Conservation (phyloP, 768 basidiomycete genomes). For the Baorangia bicolor region DNA sequence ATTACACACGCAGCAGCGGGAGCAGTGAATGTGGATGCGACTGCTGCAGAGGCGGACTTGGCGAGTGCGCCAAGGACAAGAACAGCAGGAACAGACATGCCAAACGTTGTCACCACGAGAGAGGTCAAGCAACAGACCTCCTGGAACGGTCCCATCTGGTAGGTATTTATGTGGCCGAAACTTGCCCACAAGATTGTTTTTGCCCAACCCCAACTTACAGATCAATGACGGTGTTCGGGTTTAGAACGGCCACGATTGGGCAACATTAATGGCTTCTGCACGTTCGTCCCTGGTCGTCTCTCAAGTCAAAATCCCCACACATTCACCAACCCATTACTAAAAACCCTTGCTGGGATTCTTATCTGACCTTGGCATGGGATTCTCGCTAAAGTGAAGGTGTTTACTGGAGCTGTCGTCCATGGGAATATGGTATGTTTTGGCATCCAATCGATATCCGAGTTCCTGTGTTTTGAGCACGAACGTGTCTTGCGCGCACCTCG, state of each 20-base stretch:
- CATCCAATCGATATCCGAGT: background rate
- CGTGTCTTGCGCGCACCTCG: conserved; percentile 3
- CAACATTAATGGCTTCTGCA: background rate
- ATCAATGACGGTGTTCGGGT: background rate
- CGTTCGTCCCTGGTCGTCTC: background rate
- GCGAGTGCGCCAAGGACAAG: conserved; percentile 18
- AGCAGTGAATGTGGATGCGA: conserved; percentile 22
- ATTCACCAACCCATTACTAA: background rate
- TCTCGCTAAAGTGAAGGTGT: background rate
- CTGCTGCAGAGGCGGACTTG: conserved; percentile 13
- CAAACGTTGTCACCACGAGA: background rate
- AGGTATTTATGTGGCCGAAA: conserved; percentile 9
- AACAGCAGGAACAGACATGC: conserved; percentile 9
- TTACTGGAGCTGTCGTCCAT: background rate
- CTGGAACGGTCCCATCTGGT: background rate
- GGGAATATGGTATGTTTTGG: background rate
- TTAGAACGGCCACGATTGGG: background rate
- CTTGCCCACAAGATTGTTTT: background rate
- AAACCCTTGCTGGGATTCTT: too few species aligned
- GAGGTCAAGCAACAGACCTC: background rate
- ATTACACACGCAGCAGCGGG: conserved; percentile 23
- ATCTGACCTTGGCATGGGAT: background rate
- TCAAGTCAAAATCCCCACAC: background rate
- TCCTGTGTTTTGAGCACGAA: conserved; percentile 5
- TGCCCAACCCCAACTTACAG: background rate